Percentiles rank a stretch among this genome's conserved stretches.
Conservation (phyloP, 495 filamentous ascomycete species). For the Aspergillus carlsbadensis region DNA sequence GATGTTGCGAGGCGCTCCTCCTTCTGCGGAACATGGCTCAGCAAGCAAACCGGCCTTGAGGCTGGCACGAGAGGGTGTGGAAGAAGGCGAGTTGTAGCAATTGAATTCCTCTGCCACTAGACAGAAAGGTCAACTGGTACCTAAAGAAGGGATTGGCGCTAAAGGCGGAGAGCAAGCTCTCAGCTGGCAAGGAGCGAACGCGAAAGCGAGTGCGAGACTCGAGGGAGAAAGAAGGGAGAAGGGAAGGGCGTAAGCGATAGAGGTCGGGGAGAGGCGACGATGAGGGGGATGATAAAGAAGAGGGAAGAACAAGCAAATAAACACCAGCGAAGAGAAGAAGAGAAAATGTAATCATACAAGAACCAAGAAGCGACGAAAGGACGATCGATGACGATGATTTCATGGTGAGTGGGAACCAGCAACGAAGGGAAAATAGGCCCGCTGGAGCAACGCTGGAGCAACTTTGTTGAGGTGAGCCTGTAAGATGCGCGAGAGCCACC, state of each 20-base stretch:
- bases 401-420: not conserved
- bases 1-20: slow-evolving; percentile 54
- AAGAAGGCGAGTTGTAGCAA: slow-evolving; percentile 2
- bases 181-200: not conserved
- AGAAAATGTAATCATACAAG: not conserved
- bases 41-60: slow-evolving; percentile 2
- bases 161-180: not conserved
- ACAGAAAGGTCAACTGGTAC: slow-evolving; percentile 1
- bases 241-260: not conserved
- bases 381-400: slow-evolving; percentile 5
- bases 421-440: not conserved
- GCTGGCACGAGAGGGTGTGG: not conserved
- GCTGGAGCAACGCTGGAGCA: not conserved
- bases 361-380: not conserved
- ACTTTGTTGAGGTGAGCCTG: not conserved
- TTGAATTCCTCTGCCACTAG: not conserved
- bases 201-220: not conserved
- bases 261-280: not conserved
- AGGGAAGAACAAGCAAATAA: not conserved
- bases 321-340: not conserved
- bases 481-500: too few relatives aligned
- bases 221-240: not conserved
- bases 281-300: not conserved
- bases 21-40: slow-evolving; percentile 52
- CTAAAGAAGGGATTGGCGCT: slow-evolving; percentile 1